Percentiles rank a stretch among this genome's conserved stretches.
Conservation (phyloP, 495 filamentous ascomycete species). For the Aspergillus coremiiformis region DNA sequence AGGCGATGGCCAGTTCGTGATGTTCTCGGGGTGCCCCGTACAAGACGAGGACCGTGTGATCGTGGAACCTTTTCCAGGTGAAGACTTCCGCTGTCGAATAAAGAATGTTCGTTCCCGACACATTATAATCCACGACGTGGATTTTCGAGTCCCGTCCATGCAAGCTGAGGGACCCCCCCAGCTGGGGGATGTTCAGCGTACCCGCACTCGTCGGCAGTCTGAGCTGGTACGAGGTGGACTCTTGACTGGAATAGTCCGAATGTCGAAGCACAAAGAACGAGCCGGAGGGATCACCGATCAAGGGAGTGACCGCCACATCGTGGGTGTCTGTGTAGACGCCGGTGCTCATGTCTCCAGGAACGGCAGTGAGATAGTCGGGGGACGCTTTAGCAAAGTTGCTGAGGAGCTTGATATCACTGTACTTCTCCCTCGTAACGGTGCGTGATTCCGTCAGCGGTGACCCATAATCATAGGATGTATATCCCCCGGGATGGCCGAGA, state of each 20-base stretch:
- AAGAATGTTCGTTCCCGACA: slow-evolving; percentile 55
- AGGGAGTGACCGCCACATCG: slow-evolving; percentile 50
- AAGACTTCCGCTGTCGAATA: slow-evolving; percentile 75
- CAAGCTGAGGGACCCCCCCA: slow-evolving; percentile 53
- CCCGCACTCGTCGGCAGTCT: slow-evolving; percentile 56
- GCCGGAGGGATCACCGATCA: slow-evolving; percentile 46
- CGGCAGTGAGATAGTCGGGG: slow-evolving; percentile 54
- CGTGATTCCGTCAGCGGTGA: slow-evolving; percentile 62
- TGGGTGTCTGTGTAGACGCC: slow-evolving; percentile 42
- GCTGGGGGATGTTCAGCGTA: slow-evolving; percentile 53
- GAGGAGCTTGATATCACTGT: slow-evolving; percentile 68
- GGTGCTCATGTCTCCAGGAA: slow-evolving; percentile 42
- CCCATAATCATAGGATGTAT: slow-evolving; percentile 70
- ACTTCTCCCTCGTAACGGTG: slow-evolving; percentile 62
- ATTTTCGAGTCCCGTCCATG: slow-evolving; percentile 70
- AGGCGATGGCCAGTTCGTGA: slow-evolving; percentile 57
- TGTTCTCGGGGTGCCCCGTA: slow-evolving; percentile 64
- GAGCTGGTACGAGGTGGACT: slow-evolving; percentile 53
- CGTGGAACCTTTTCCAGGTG: slow-evolving; percentile 57
- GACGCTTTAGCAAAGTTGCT: slow-evolving; percentile 65
- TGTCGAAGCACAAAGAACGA: slow-evolving; percentile 64
- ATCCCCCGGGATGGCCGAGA: slow-evolving; percentile 62
- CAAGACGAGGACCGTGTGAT: slow-evolving; percentile 55
- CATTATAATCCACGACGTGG: slow-evolving; percentile 65
- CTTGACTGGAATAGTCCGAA: slow-evolving; percentile 48